Evolutionary conservation across 2,329 filamentous ascomycete species (phyloP), one percentile per base, ranked within the genome.

Genomic region (Colletotrichum camelliae): DNA sequence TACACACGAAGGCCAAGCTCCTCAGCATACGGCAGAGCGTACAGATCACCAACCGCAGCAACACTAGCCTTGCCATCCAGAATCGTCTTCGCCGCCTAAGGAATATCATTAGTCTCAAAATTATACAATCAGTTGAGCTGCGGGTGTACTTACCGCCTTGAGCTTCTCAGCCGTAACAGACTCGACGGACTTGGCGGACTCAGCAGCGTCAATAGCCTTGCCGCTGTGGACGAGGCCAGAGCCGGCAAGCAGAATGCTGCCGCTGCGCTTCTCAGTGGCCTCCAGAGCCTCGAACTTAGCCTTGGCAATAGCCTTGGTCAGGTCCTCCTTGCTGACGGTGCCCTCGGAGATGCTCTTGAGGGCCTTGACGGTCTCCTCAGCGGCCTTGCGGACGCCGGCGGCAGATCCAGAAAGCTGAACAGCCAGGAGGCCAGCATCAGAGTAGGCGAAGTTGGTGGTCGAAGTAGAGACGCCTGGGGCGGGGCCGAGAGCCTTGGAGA

Each of bases 1-100:
- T 97, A 99, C 91, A 98, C 95, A 85, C 93, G 95, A 84, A 99
- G 91, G 81, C 96, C 97, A 85, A 99, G 90, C 84, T 99, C 97
- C 87, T 96, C 95, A 79, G 96, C 97, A 84, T 94, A 99, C 74
- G 97, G 97, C 84, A 99, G 92, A 82, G 94, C 91, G 86, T 95
- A 94, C 81, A 99, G 91, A 85, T 99, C 97, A 85, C 97, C 97
- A 78, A 98, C 96, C 75, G 95, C 91, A 77, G 95, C 94, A 78
- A 98, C 94, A 70, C 95, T 94, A 67, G 96, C 96, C 91, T 96
- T 98, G 86, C 92, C 93, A 80, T 96, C 94, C 79, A 98, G 89
- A 80, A 98, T 91, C 83, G 93, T 89, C 90, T 98, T 97, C 83
- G 96, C 96, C 83, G 94, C 92, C 96, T 98, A 83, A 66, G 67